A percentile compares a stretch with the other conserved stretches of the same genome.
These are phyloP conservation scores for Helminthosporium solani DNA, from an alignment of 2,329 filamentous ascomycete species.

Conservation along the genomic window DNA sequence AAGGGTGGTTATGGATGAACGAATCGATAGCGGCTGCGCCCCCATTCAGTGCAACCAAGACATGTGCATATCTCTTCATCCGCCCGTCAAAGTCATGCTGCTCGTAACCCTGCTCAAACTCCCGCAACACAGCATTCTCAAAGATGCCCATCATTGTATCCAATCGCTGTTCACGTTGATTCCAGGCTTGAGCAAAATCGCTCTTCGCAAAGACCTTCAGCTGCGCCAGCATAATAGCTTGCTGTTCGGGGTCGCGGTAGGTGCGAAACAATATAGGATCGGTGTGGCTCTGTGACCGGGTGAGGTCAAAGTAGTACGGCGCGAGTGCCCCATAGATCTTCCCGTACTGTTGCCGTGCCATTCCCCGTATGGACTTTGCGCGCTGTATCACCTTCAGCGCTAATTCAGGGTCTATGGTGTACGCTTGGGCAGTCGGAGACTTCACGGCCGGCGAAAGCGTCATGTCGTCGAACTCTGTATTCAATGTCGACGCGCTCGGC, in stretches of 20 bases:
- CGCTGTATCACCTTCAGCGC: constrained; percentile 69
- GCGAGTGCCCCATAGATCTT: constrained; percentile 85
- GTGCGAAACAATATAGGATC: constrained; percentile 83
- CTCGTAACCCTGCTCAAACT: constrained; percentile 92
- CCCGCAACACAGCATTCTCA: constrained; percentile 82
- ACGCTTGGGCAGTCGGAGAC: constrained; percentile 26
- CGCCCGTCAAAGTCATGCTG: constrained; percentile 82
- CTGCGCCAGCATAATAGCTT: constrained; percentile 85
- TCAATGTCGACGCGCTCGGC: constrained; percentile 39
- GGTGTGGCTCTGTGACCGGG: constrained; percentile 67
- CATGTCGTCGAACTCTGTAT: constrained; percentile 81
- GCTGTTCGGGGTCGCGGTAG: constrained; percentile 83
- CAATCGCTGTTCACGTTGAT: constrained; percentile 69
- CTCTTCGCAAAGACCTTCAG: constrained; percentile 75
- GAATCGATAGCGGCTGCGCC: constrained; percentile 76
- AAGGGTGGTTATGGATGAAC: constrained; percentile 84
- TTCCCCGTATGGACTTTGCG: constrained; percentile 76
- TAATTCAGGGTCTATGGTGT: constrained; percentile 57
- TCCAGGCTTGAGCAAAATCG: constrained; percentile 76
- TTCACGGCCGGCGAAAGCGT: constrained; percentile 49
- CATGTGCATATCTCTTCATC: constrained; percentile 87
- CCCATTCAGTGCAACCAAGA: constrained; percentile 79
- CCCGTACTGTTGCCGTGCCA: constrained; percentile 85
- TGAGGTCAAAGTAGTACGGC: constrained; percentile 85
- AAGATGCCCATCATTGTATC: constrained; percentile 76